Evolutionary conservation across 2,329 filamentous ascomycete species (phyloP), one percentile per base, ranked within the genome.

Genomic region (Fusarium setosum): DNA sequence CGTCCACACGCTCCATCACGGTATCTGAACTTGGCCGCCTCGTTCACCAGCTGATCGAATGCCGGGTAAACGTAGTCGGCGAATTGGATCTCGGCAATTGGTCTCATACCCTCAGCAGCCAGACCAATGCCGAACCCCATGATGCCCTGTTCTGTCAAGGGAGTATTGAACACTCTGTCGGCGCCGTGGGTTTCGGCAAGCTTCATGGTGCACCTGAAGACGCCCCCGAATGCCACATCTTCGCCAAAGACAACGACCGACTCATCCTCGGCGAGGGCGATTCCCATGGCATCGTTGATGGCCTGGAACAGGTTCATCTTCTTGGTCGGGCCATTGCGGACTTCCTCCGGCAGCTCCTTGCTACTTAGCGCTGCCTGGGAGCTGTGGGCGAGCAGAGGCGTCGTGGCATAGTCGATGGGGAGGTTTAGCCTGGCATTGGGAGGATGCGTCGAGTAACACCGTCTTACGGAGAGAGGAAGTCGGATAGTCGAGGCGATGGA

Each of bases 191-290:
- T 93, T 63, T 94, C 92, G 29, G 93, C 89, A 15, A 99, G 85
- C 71, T 94, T 93, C 89, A 96, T 95, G 29, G 93, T 95, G 79
- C 94, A 97, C 56, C 96, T 88, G 75, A 99, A 99, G 15, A 99
- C 96, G 53, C 96, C 96, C 38, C 96, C 96, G 67, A 99, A 99
- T 13, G 96, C 93, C 8, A 99, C 94, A 75, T 99, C 96, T 79
- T 99, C 96, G 38, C 96, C 96, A 73, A 99, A 99, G 10, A 99
- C 85, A 56, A 98, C 82, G 20, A 97, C 93, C 17, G 90, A 89
- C 66, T 97, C 93, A 72, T 97, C 94, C 32, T 90, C 88, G 15
- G 91, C 88, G 24, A 99, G 85, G 21, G 95, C 93, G 59, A 91
- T 92, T 20, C 92, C 88, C 20, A 99, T 84, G 11, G 95, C 94